A percentile compares a stretch with the other conserved stretches of the same genome.
phyloP scores from a whole-genome alignment of 306 rosid genomes.

The Vachellia pachyceras region DNA sequence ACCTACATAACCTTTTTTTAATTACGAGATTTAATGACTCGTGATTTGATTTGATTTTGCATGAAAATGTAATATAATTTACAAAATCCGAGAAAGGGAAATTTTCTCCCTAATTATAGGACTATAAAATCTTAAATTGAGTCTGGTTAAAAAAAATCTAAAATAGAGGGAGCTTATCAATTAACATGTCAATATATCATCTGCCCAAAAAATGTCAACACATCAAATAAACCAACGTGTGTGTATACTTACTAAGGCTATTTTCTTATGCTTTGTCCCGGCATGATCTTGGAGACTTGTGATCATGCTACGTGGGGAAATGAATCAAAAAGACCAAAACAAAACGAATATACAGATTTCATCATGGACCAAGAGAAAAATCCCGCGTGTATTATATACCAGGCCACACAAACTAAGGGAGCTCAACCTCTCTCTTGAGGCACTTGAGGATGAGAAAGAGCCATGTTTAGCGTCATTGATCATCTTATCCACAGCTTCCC shows the following conservation, averaged over 20 bases:
- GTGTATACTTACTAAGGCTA: slow-evolving; percentile 25
- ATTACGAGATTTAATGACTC: too few relatives aligned
- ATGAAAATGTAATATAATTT: too few relatives aligned
- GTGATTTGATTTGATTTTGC: too few relatives aligned
- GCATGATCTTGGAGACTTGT: slow-evolving; percentile 12
- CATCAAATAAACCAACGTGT: background rate
- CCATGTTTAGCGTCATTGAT: slow-evolving; percentile 21
- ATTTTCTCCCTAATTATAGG: too few relatives aligned
- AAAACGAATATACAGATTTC: slow-evolving; percentile 45
- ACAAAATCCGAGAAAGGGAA: too few relatives aligned
- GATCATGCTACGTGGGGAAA: slow-evolving; percentile 13
- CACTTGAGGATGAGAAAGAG: slow-evolving; percentile 17
- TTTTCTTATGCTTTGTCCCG: background rate
- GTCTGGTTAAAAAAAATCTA: too few relatives aligned
- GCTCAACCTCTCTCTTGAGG: slow-evolving; percentile 25
- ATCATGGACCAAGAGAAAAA: slow-evolving; percentile 23
- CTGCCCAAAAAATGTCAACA: background rate
- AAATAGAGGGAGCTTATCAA: background rate
- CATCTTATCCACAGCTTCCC: slow-evolving; percentile 32
- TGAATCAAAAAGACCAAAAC: slow-evolving; percentile 34
- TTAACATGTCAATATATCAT: background rate
- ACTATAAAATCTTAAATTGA: too few relatives aligned
- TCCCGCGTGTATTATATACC: background rate
- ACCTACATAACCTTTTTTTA: too few relatives aligned
- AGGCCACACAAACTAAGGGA: background rate